Base-by-base conservation (phyloP, 306 rosid genomes). In the Pyrus communis region DNA sequence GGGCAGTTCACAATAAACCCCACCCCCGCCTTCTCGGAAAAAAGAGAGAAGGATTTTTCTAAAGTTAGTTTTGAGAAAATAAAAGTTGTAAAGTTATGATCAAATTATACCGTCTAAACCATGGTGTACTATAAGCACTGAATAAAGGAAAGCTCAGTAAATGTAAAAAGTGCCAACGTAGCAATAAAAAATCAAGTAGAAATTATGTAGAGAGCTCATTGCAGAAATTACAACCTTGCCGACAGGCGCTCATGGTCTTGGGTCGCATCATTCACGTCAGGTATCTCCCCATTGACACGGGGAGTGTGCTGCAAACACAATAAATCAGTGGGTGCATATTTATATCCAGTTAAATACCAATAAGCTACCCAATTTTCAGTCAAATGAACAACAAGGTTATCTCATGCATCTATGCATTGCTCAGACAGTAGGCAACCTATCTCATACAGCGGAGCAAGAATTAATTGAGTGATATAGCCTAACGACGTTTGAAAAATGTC, bases 231-330 rank as follows among this genome's bases (percentile, higher is more conserved):
- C 78, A 79, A 95, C 99, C 99, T 96, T 85, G 80, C 93, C 18
- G 85, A 91, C 25, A 92, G 90, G 75, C 93, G 92, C 81, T 69
- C 89, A 21, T 96, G 99, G 84, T 96, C 98, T 76, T 83, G 84
- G 85, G 97, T 90, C 31, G 99, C 99, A 30, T 96, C 93, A 81
- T 87, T 96, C 74, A 91, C 90, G 58, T 96, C 93, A 70, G 99
- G 99, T 85, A 96, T 91, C 82, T 96, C 96, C 75, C 99, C 98
- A 82, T 92, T 96, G 77, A 96, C 58, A 54, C 96, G 93, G 21
- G 98, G 99, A 72, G 97, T 82, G 83, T 90, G 99, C 99, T 96
- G 97, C 84, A 84, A 91, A 83, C 79, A 85, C 27, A 31, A 67
- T 54, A 69, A 78, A 65, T 61, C 62, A 82, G 77, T 87, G 67